These are phyloP conservation scores for Cladosporium sp. DNA, from an alignment of 2,329 filamentous ascomycete species.

Conservation along the genomic window DNA sequence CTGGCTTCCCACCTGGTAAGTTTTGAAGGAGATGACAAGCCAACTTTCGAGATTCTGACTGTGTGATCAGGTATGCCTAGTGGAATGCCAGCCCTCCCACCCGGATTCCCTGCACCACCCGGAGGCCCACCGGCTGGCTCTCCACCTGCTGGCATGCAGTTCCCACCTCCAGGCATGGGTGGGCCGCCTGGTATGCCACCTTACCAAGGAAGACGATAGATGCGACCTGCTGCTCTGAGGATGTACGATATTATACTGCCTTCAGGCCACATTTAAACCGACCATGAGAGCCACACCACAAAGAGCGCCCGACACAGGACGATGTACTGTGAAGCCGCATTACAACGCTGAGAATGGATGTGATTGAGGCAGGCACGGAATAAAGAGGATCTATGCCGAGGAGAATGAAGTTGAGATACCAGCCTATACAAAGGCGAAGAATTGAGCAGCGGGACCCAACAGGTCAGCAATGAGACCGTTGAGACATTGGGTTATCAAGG, in stretches of 20 bases:
- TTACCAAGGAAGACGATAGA: slow-evolving; percentile 7
- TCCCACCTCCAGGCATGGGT: slow-evolving; percentile 1
- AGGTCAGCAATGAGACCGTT: too few relatives aligned
- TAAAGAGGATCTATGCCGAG: too few relatives aligned
- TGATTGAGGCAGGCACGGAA: too few relatives aligned
- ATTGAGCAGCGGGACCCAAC: too few relatives aligned
- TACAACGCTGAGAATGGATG: too few relatives aligned
- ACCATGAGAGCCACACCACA: too few relatives aligned
- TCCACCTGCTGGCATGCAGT: slow-evolving; percentile 47
- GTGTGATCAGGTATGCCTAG: not conserved
- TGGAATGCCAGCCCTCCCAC: not conserved
- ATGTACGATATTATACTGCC: not conserved
- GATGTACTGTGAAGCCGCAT: too few relatives aligned
- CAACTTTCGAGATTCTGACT: not conserved
- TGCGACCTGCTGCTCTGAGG: not conserved
- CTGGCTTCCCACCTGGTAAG: slow-evolving; percentile 9
- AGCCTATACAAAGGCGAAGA: not conserved
- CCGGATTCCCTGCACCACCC: slow-evolving; percentile 4
- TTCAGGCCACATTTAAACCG: not conserved
- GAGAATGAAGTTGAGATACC: not conserved
- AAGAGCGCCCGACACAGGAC: too few relatives aligned
- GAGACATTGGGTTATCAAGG: too few relatives aligned
- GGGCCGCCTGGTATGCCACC: slow-evolving; percentile 6
- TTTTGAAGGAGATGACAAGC: not conserved
- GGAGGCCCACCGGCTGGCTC: slow-evolving; percentile 52